Evolutionary conservation across 1,284 basidiomycete genomes (phyloP).

Genomic region (Spongiforma sp.): DNA sequence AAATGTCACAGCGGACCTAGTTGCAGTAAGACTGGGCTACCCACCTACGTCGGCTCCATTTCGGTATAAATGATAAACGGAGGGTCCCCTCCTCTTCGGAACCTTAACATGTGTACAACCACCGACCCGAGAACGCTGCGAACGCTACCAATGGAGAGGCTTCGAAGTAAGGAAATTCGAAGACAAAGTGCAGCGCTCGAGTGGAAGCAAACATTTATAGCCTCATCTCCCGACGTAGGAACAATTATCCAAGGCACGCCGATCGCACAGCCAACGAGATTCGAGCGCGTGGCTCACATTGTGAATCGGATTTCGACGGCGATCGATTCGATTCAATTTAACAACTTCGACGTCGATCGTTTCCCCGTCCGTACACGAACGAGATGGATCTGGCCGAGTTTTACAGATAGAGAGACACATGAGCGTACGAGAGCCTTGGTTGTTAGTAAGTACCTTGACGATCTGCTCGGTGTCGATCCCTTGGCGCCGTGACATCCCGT

Average conservation of each 20-base stretch:
- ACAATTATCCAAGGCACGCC: slow-evolving; percentile 25
- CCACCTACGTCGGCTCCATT: slow-evolving; percentile 4
- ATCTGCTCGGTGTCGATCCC: slow-evolving; percentile 23
- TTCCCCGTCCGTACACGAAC: slow-evolving; percentile 21
- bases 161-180: slow-evolving; percentile 24
- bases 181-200: slow-evolving; percentile 10
- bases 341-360: slow-evolving; percentile 37
- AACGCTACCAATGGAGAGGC: slow-evolving; percentile 8
- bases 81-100: background rate
- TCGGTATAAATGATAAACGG: background rate
- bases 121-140: background rate
- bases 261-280: slow-evolving; percentile 30
- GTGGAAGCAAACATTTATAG: slow-evolving; percentile 20
- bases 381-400: slow-evolving; percentile 23
- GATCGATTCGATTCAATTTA: slow-evolving; percentile 24
- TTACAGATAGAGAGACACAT: slow-evolving; percentile 17
- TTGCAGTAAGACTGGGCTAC: no score
- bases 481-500: slow-evolving; percentile 4
- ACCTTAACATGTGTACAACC: background rate
- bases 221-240: slow-evolving; percentile 11
- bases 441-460: slow-evolving; percentile 3
- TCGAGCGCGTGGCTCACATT: slow-evolving; percentile 24
- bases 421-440: slow-evolving; percentile 5
- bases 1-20: no score
- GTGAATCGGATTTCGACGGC: slow-evolving; percentile 23